Evolutionary conservation across 2,329 filamentous ascomycete species (phyloP).

Genomic region (Sporothrix schenckii): DNA sequence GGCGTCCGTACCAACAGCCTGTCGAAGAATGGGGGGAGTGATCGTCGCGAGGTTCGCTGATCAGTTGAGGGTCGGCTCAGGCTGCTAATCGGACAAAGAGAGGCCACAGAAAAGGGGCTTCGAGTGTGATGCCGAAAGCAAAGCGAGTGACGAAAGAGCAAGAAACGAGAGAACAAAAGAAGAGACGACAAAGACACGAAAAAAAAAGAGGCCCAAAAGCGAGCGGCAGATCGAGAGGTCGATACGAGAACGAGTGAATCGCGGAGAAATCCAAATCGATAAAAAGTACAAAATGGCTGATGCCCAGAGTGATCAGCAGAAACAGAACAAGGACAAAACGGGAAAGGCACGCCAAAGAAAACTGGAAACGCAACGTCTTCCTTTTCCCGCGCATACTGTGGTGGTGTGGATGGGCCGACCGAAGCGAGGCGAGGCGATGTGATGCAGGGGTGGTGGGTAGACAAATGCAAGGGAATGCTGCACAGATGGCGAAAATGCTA

Average conservation of each 20-base stretch:
- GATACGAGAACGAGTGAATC: conserved; percentile 24
- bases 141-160: not conserved
- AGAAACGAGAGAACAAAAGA: conserved; percentile 14
- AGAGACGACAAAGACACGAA: not conserved
- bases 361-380: conserved; percentile 18
- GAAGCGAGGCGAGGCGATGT: conserved; percentile 25
- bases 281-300: conserved; percentile 17
- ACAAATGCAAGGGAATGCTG: conserved; percentile 10
- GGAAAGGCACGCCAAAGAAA: conserved; percentile 10
- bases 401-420: conserved; percentile 19
- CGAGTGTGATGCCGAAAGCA: not conserved
- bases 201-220: not conserved
- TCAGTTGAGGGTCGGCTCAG: not conserved
- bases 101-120: not conserved
- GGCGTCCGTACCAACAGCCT: not conserved
- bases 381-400: conserved; percentile 20
- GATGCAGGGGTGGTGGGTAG: conserved; percentile 29
- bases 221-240: conserved; percentile 7
- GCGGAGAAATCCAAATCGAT: conserved; percentile 3
- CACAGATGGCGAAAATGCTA: conserved; percentile 5
- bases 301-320: conserved; percentile 6
- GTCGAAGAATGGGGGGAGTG: not conserved
- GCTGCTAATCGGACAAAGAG: not conserved
- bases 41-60: conserved; percentile 19
- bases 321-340: conserved; percentile 18